Evolutionary conservation across 2,329 filamentous ascomycete species (phyloP).

Genomic region (Pleomassaria siparia): DNA sequence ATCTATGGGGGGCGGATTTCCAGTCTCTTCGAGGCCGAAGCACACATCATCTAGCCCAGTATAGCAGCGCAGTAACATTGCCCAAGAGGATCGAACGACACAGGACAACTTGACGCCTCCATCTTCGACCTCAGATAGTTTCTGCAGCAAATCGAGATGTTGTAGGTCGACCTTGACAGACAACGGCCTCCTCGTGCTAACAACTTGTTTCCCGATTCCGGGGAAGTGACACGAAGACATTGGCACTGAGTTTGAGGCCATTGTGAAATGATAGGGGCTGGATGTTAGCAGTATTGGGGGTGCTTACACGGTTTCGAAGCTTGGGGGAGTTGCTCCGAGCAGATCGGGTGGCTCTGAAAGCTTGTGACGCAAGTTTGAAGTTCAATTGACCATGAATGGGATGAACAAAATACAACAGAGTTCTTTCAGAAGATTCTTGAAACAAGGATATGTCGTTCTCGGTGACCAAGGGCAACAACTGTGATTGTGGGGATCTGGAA

Average conservation of each 20-base stretch:
- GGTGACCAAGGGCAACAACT: no score
- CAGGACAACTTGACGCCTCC: constrained; percentile 11
- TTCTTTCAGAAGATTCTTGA: neutral
- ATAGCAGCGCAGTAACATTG: constrained; percentile 33
- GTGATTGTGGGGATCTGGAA: neutral
- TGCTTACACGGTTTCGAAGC: neutral
- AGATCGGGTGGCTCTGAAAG: neutral
- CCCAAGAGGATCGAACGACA: constrained; percentile 30
- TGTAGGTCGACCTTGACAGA: constrained; percentile 22
- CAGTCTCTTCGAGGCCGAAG: constrained; percentile 43
- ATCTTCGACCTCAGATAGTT: constrained; percentile 10
- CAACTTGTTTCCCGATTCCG: constrained; percentile 5
- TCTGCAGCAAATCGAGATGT: constrained; percentile 14
- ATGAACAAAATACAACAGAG: neutral
- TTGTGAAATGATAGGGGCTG: constrained; percentile 3
- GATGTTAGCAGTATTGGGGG: neutral
- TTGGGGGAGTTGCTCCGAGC: neutral
- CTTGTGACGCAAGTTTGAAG: neutral
- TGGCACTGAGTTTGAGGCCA: constrained; percentile 9
- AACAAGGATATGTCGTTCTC: neutral
- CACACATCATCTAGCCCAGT: constrained; percentile 37
- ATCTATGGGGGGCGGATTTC: neutral
- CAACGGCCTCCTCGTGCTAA: constrained; percentile 17
- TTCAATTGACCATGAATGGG: neutral
- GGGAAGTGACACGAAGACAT: constrained; percentile 19